Evolutionary conservation across 139 green algal species (phyloP).

Genomic region (Gonium pectorale): DNA sequence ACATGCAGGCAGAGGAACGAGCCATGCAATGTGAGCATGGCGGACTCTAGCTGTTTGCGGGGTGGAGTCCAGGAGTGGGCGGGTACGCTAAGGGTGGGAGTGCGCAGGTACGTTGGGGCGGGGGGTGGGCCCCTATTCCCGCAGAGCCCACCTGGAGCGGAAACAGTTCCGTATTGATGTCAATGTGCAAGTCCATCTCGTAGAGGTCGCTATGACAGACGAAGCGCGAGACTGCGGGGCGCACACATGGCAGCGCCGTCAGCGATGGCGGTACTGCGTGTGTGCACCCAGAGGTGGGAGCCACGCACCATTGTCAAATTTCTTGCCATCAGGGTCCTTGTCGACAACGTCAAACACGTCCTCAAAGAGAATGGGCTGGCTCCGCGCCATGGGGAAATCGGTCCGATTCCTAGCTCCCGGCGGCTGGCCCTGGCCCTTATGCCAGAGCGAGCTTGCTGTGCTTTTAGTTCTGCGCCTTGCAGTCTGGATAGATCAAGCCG

Average conservation of each 20-base stretch:
- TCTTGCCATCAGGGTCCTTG: constrained; percentile 94
- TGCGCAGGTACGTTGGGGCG: no score
- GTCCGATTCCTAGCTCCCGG: neutral
- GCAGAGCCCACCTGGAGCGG: constrained; percentile 84
- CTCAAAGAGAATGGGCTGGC: constrained; percentile 78
- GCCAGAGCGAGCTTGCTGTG: no score
- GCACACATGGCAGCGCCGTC: no score
- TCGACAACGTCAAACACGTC: constrained; percentile 94
- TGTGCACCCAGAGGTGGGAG: no score
- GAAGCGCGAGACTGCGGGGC: constrained; percentile 85
- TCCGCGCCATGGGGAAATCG: constrained; percentile 17
- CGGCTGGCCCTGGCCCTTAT: constrained; percentile 7
- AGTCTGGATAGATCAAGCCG: no score
- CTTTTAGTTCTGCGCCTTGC: no score
- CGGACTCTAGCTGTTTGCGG: no score
- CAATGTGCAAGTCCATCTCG: constrained; percentile 93
- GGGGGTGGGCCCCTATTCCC: no score
- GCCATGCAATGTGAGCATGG: no score
- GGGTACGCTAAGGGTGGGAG: no score
- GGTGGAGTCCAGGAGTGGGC: no score
- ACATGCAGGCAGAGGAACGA: no score
- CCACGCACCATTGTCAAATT: constrained; percentile 98
- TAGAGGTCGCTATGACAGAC: constrained; percentile 86
- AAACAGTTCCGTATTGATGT: constrained; percentile 96
- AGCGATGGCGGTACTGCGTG: neutral